Conservation (phyloP, 2,329 filamentous ascomycete species). For the Apiospora marii region DNA sequence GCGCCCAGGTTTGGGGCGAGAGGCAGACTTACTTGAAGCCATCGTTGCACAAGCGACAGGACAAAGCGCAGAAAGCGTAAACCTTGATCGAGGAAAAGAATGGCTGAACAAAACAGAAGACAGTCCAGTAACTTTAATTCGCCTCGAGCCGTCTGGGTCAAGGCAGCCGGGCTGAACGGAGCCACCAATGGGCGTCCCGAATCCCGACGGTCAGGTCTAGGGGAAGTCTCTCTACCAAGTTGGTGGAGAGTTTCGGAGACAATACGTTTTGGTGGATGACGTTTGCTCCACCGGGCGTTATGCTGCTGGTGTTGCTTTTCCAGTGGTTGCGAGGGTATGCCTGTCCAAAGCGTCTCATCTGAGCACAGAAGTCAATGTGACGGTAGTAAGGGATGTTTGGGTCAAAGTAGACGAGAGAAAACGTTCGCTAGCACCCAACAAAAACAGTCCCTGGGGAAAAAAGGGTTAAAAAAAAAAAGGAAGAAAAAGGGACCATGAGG, state of each 20-base stretch:
- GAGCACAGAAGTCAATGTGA: slow-evolving; percentile 20
- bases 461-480: background rate
- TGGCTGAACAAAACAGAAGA: slow-evolving; percentile 21
- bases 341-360: slow-evolving; percentile 17
- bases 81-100: slow-evolving; percentile 14
- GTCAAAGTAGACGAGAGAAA: slow-evolving; percentile 1
- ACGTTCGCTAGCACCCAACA: slow-evolving; percentile 18
- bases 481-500: slow-evolving; percentile 14
- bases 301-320: slow-evolving; percentile 23
- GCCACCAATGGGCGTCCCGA: slow-evolving; percentile 22
- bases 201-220: slow-evolving; percentile 23
- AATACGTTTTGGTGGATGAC: slow-evolving; percentile 23
- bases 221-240: slow-evolving; percentile 22
- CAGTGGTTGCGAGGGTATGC: slow-evolving; percentile 14
- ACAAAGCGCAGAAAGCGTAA: slow-evolving; percentile 7
- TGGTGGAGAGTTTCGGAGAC: slow-evolving; percentile 23
- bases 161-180: slow-evolving; percentile 10
- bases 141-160: slow-evolving; percentile 12
- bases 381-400: slow-evolving; percentile 21
- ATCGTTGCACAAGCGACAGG: slow-evolving; percentile 27
- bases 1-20: slow-evolving; percentile 26
- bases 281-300: slow-evolving; percentile 24
- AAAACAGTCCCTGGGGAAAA: background rate
- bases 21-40: slow-evolving; percentile 32
- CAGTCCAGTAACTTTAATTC: slow-evolving; percentile 21